These are phyloP conservation scores for Fusarium compactum DNA, from an alignment of 2,329 filamentous ascomycete species.

Conservation along the genomic window DNA sequence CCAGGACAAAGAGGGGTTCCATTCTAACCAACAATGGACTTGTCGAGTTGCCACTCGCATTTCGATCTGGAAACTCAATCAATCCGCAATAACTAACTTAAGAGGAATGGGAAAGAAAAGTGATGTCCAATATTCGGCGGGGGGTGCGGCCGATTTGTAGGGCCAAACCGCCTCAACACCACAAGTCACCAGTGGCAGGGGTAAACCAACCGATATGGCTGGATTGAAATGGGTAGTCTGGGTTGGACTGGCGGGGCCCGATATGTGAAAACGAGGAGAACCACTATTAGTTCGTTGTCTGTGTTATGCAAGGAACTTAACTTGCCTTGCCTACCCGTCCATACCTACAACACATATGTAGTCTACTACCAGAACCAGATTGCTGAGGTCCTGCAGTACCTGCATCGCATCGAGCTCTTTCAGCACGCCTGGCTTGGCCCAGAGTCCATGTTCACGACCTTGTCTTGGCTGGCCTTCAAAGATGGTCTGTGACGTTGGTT, in stretches of 20 bases:
- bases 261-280: slow-evolving; percentile 7
- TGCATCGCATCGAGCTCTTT: slow-evolving; percentile 8
- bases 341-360: slow-evolving; percentile 18
- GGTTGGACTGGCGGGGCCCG: slow-evolving; percentile 19
- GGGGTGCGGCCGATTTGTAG: slow-evolving; percentile 12
- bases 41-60: slow-evolving; percentile 1
- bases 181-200: slow-evolving; percentile 20
- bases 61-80: not conserved
- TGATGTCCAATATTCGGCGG: not conserved
- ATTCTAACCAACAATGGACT: slow-evolving; percentile 3
- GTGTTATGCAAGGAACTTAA: slow-evolving; percentile 36
- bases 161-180: slow-evolving; percentile 21
- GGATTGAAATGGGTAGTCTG: slow-evolving; percentile 9
- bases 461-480: slow-evolving; percentile 22
- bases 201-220: slow-evolving; percentile 27
- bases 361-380: not conserved
- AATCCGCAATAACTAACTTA: not conserved
- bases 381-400: slow-evolving; percentile 11
- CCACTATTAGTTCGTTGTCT: slow-evolving; percentile 10
- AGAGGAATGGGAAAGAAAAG: not conserved
- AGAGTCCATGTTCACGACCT: slow-evolving; percentile 5
- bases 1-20: slow-evolving; percentile 1
- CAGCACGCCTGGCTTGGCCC: slow-evolving; percentile 1
- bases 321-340: slow-evolving; percentile 34
- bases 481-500: slow-evolving; percentile 36